A percentile compares a stretch with the other conserved stretches of the same genome.
Evolutionary conservation across 495 filamentous ascomycete genomes (phyloP).

Genomic region (Talaromyces thailandensis): DNA sequence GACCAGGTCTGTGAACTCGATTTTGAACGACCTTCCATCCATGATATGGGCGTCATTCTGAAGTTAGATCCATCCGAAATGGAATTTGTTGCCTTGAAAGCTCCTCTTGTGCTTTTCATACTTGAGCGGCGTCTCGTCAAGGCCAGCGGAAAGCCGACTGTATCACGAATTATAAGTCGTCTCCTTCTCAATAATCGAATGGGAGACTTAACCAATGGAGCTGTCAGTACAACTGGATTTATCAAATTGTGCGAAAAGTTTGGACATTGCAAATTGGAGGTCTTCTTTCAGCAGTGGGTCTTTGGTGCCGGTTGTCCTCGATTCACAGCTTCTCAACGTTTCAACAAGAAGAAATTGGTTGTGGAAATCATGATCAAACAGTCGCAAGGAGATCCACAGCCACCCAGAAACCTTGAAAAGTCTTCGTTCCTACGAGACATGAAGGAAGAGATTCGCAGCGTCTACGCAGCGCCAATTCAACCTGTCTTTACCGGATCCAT

Average conservation of each 20-base stretch:
- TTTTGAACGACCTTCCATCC: conserved; percentile 70
- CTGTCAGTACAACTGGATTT: conserved; percentile 66
- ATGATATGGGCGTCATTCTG: conserved; percentile 67
- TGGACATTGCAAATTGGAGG: conserved; percentile 72
- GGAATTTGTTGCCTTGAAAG: conserved; percentile 88
- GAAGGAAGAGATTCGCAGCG: conserved; percentile 62
- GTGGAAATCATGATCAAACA: conserved; percentile 90
- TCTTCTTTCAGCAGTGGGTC: conserved; percentile 92
- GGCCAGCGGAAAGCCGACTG: conserved; percentile 69
- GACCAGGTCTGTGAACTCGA: conserved; percentile 79
- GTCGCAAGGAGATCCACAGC: conserved; percentile 49
- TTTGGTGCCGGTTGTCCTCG: conserved; percentile 77
- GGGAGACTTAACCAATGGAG: conserved; percentile 61
- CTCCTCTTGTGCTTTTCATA: conserved; percentile 85
- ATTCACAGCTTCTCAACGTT: conserved; percentile 74
- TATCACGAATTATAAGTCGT: conserved; percentile 73
- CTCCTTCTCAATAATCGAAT: conserved; percentile 75
- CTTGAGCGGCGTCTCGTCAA: conserved; percentile 86
- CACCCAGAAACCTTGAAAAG: conserved; percentile 46
- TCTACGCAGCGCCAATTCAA: conserved; percentile 62
- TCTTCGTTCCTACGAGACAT: conserved; percentile 73
- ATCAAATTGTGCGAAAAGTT: conserved; percentile 76
- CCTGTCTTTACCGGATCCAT: conserved; percentile 87
- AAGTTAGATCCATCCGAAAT: conserved; percentile 72
- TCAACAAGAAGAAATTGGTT: conserved; percentile 96